Percentiles rank a stretch among this genome's conserved stretches.
Conservation (phyloP, 345 rosid species). For the Cochlearia excelsa region DNA sequence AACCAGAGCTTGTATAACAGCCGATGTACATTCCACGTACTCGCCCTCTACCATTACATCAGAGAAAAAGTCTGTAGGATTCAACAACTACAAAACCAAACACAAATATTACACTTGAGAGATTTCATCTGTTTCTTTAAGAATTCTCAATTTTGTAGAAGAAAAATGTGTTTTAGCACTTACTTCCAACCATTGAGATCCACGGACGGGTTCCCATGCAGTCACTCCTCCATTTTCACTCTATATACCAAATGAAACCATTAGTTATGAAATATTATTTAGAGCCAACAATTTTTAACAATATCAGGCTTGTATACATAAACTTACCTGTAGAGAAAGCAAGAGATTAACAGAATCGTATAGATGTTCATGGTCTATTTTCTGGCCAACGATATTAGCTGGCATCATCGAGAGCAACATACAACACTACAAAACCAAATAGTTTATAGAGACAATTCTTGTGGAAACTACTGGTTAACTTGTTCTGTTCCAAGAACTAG, state of each 20-base stretch:
- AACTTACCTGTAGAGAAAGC: conserved; percentile 51
- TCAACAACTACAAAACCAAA: conserved; percentile 37
- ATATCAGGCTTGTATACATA: not conserved
- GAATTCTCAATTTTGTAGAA: not conserved
- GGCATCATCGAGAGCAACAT: conserved; percentile 60
- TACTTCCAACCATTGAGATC: conserved; percentile 50
- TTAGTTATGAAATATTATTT: not conserved
- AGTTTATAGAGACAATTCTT: not conserved
- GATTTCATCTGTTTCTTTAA: not conserved
- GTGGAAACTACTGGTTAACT: not conserved
- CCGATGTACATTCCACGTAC: conserved; percentile 50
- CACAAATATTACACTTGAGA: not conserved
- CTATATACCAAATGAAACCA: conserved; percentile 30
- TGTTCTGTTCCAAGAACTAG: not conserved
- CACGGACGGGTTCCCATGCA: conserved; percentile 44
- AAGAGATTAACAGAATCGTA: conserved; percentile 56
- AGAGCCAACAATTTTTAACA: no score
- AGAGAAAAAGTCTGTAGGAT: conserved; percentile 48
- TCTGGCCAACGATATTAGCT: conserved; percentile 51
- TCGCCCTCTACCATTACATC: conserved; percentile 41
- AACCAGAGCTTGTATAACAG: conserved; percentile 43
- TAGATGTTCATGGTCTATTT: conserved; percentile 41
- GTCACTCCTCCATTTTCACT: conserved; percentile 48
- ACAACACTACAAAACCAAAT: conserved; percentile 44
- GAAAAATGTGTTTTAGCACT: conserved; percentile 4